These are phyloP conservation scores for Inga oerstediana DNA, from an alignment of 306 rosid genomes.

Conservation along the genomic window DNA sequence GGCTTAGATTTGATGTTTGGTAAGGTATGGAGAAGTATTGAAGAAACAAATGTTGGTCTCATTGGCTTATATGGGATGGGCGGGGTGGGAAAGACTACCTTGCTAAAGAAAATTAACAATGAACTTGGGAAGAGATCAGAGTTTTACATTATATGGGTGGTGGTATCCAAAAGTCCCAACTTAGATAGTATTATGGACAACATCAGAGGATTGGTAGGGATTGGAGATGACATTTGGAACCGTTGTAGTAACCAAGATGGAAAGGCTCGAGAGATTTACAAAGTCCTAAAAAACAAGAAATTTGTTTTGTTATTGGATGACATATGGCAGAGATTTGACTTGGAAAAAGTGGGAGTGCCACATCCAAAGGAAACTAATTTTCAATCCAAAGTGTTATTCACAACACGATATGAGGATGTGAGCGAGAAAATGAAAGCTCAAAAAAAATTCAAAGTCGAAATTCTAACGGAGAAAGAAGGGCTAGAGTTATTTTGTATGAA, in stretches of 20 bases:
- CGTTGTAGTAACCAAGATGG: neutral
- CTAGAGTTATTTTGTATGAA: too few relatives aligned
- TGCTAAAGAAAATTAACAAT: too few relatives aligned
- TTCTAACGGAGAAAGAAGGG: too few relatives aligned
- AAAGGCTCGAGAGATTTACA: neutral
- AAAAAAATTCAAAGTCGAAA: neutral
- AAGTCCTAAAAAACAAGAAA: neutral
- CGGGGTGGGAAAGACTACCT: neutral
- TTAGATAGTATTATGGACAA: neutral
- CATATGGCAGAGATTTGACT: neutral
- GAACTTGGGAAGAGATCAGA: neutral
- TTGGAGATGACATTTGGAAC: neutral
- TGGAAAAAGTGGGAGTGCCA: neutral
- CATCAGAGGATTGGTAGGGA: neutral
- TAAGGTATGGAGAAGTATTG: neutral
- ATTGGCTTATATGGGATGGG: neutral
- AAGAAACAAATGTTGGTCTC: neutral
- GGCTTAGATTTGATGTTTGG: neutral
- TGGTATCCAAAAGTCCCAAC: neutral
- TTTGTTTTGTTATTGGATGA: neutral
- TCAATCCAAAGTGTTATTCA: neutral
- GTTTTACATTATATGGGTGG: neutral
- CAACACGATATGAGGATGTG: neutral
- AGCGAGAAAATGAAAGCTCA: neutral
- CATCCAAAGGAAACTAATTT: neutral